Percentiles rank a stretch among this genome's conserved stretches.
Evolutionary conservation across 257 asterid species (phyloP).

Genomic region (Nicotiana knightiana): DNA sequence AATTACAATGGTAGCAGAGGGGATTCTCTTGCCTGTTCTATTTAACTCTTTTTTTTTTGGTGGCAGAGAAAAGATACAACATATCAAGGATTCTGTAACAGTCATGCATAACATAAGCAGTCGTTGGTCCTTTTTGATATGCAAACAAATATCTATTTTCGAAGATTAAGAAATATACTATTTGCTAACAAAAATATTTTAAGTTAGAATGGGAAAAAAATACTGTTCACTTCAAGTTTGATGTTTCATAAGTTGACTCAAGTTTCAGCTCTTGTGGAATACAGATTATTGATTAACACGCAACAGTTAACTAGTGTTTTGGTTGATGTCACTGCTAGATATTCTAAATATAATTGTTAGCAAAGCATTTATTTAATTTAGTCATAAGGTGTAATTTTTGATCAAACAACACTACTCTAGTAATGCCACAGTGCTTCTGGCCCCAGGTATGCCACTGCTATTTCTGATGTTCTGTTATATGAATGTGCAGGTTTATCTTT

Average conservation of each 20-base stretch:
- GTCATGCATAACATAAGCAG: background rate
- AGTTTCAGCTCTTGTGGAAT: background rate
- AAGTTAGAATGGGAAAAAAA: background rate
- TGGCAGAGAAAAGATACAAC: background rate
- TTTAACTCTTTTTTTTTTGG: too few relatives aligned
- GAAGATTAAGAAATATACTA: background rate
- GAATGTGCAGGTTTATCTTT: conserved; percentile 68
- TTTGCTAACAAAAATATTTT: background rate
- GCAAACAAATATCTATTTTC: background rate
- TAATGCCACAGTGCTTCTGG: background rate
- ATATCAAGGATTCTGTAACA: background rate
- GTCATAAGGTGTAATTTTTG: background rate
- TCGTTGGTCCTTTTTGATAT: background rate
- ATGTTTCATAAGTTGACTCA: background rate
- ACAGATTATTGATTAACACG: background rate
- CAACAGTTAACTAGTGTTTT: background rate
- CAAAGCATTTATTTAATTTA: background rate
- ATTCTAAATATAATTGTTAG: background rate
- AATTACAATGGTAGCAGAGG: too few relatives aligned
- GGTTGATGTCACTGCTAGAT: background rate
- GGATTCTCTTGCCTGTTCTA: background rate
- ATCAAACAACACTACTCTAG: background rate
- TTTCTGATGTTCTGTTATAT: background rate
- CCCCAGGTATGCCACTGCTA: background rate
- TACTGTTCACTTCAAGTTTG: background rate